phyloP scores from a whole-genome alignment of 140 eudicot species.

The Bidens hawaiensis region DNA sequence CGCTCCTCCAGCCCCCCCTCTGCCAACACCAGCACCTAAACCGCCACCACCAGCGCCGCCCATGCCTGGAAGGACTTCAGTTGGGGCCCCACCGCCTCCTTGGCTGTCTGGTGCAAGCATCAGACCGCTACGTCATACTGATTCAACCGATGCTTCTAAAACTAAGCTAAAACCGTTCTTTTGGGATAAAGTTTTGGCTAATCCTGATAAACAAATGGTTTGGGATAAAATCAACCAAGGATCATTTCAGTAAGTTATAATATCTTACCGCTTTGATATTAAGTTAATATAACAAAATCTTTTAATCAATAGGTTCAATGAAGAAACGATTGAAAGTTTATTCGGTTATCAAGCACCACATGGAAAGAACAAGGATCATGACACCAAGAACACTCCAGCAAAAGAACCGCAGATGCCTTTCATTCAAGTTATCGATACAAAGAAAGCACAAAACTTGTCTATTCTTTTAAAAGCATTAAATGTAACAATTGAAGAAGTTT shows the following conservation, averaged over 20 bases:
- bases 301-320: constrained; percentile 57
- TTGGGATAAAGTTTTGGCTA: constrained; percentile 96
- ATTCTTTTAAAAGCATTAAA: constrained; percentile 78
- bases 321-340: constrained; percentile 87
- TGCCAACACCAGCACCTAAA: constrained; percentile 23
- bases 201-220: constrained; percentile 94
- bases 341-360: constrained; percentile 67
- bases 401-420: constrained; percentile 44
- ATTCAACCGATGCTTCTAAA: constrained; percentile 54
- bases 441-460: constrained; percentile 78
- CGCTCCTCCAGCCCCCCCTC: constrained; percentile 25
- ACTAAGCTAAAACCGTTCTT: constrained; percentile 95
- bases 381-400: constrained; percentile 35
- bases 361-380: constrained; percentile 42
- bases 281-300: background rate
- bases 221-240: constrained; percentile 97
- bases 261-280: background rate
- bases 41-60: constrained; percentile 56
- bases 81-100: constrained; percentile 60
- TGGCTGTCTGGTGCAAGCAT: constrained; percentile 39
- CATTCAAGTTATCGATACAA: constrained; percentile 67
- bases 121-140: constrained; percentile 43
- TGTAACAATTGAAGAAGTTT: constrained; percentile 93
- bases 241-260: constrained; percentile 84
- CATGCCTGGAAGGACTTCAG: constrained; percentile 16